Percentiles rank a stretch among this genome's conserved stretches.
Evolutionary conservation across 2,329 filamentous ascomycete species (phyloP).

Genomic region (Blumeria graminis): DNA sequence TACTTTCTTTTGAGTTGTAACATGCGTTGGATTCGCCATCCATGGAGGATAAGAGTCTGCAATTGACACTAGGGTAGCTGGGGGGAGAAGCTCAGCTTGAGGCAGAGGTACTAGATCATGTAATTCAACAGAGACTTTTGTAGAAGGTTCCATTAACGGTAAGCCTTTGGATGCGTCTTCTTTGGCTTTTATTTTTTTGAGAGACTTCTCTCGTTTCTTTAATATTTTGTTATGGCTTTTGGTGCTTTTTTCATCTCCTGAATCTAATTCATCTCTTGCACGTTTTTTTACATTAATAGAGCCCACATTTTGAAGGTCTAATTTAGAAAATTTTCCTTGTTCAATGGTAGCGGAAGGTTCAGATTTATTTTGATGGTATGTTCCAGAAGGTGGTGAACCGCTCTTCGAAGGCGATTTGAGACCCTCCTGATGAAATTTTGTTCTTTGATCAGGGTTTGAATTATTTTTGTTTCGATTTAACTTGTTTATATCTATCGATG

Average conservation of each 20-base stretch:
- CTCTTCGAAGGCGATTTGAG: no score
- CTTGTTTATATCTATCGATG: no score
- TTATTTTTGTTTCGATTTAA: no score
- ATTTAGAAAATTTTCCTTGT: no score
- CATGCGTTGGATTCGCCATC: constrained; percentile 52
- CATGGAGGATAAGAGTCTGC: constrained; percentile 62
- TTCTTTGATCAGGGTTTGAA: no score
- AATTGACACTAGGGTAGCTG: constrained; percentile 32
- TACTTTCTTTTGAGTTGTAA: constrained; percentile 32
- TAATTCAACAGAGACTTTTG: constrained; percentile 18
- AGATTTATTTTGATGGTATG: no score
- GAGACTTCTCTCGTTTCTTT: constrained; percentile 29
- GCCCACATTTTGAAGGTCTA: no score
- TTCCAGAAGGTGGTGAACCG: no score
- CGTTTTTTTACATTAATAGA: neutral
- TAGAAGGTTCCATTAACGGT: constrained; percentile 10
- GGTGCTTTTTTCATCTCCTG: constrained; percentile 4
- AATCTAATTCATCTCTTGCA: neutral
- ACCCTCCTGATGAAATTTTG: no score
- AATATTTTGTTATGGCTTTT: constrained; percentile 22
- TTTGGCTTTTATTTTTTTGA: constrained; percentile 22
- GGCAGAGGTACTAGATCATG: constrained; percentile 63
- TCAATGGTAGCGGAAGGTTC: no score
- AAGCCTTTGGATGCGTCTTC: constrained; percentile 7
- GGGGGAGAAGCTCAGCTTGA: constrained; percentile 41